Conservation (phyloP, 345 rosid species). For the Brassica juncea region DNA sequence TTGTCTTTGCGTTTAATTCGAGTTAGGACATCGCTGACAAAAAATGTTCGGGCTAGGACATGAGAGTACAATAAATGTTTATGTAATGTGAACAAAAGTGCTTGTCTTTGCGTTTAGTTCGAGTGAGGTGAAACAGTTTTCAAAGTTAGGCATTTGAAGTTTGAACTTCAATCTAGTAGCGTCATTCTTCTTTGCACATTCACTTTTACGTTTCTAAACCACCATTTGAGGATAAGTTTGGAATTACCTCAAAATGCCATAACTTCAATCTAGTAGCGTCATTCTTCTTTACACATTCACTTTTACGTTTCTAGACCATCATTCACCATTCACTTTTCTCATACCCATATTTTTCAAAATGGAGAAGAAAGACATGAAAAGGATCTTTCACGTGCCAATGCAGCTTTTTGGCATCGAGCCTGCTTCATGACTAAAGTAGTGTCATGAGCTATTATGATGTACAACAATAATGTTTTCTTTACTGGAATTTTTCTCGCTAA, state of each 20-base stretch:
- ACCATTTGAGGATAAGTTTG: too few relatives aligned
- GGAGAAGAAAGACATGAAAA: background rate
- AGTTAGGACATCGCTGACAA: background rate
- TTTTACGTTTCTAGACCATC: background rate
- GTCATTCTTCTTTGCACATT: background rate
- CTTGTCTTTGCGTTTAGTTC: background rate
- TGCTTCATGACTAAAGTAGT: background rate
- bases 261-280: background rate
- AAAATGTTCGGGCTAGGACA: background rate
- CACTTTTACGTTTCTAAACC: background rate
- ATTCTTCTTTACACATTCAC: background rate
- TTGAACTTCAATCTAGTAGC: background rate
- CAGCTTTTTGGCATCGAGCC: conserved; percentile 22
- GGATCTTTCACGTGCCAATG: conserved; percentile 32
- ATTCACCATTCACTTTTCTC: too few relatives aligned
- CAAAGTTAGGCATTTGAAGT: background rate
- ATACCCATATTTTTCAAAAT: background rate
- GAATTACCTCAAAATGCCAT: too few relatives aligned
- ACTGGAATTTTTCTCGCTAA: background rate
- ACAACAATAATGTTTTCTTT: background rate
- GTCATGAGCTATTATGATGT: background rate
- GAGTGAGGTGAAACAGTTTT: background rate
- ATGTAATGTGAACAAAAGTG: background rate
- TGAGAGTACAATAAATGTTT: background rate
- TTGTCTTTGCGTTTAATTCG: background rate